Evolutionary conservation across 257 asterid species (phyloP), one percentile per base, ranked within the genome.

Genomic region (Nicotiana attenuata): DNA sequence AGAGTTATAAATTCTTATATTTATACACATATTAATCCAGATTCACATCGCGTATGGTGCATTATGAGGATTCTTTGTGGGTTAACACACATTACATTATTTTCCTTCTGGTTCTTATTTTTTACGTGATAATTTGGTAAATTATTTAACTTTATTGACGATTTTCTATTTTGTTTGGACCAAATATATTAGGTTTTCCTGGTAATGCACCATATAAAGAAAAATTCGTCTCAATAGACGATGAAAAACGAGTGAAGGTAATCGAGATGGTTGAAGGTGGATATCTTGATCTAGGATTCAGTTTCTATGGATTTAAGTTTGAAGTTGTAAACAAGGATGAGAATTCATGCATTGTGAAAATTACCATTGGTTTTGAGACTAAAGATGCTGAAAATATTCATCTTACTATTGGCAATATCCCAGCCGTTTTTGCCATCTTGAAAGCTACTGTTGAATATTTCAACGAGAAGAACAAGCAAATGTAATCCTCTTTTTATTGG

Each of bases 181-280:
- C 28, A 73, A 45, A 73, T 50, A 10, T 50, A 14, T 73, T 50
- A 73, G 79, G 63, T 73, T 50, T 73, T 14, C 45, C 24, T 1
- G 45, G 79, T 1, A 73, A 73, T 73, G 41, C 61, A 47, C 61
- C 79, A 7, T 73, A 73, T 24, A 73, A 73, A 24, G 79, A 73
- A 61, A 73, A 73, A 17, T 47, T 2, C 50, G 38, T 20, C 7
- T 45, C 28, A 24, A 0, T 73, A 31, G 61, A 47, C 14, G 61
- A 73, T 73, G 41, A 0, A 0, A 73, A 15, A 73, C 50, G 61
- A 73, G 60, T 47, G 15, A 73, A 73, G 78, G 38, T 3, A 47
- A 20, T 47, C 14, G 61, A 73, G 61, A 3, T 13, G 47, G 38
- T 73, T 73, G 78, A 73, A 73, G 78, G 78, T 22, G 78, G 38